phyloP scores from a whole-genome alignment of 2,329 filamentous ascomycete genomes.

The Aspergillus eucalypticola region DNA sequence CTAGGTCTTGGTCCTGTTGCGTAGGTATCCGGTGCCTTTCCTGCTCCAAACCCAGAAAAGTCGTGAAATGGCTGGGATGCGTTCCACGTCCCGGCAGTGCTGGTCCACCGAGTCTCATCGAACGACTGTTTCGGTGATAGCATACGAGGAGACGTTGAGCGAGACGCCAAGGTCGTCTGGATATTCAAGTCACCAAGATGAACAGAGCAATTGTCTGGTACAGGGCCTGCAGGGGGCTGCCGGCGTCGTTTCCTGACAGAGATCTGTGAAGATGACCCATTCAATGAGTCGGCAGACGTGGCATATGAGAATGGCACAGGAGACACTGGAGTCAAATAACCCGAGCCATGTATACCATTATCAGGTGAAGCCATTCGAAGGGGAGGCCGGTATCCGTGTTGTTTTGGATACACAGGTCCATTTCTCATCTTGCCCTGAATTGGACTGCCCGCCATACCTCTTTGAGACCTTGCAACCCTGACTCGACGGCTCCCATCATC shows the following conservation, averaged over 20 bases:
- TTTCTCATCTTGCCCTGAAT: slow-evolving; percentile 3
- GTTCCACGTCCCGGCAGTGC: slow-evolving; percentile 15
- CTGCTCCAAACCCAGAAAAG: not conserved
- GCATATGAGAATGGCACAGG: slow-evolving; percentile 7
- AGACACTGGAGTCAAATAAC: slow-evolving; percentile 13
- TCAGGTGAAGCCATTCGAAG: not conserved
- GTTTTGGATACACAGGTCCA: slow-evolving; percentile 1
- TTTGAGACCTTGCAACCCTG: slow-evolving; percentile 10
- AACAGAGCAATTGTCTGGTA: slow-evolving; percentile 23
- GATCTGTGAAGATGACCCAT: slow-evolving; percentile 19
- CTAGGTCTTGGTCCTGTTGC: slow-evolving; percentile 3
- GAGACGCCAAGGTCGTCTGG: slow-evolving; percentile 27
- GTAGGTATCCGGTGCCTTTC: not conserved
- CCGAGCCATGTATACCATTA: not conserved
- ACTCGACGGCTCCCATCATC: slow-evolving; percentile 9
- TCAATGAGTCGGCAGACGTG: slow-evolving; percentile 20
- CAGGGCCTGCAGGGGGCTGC: slow-evolving; percentile 13
- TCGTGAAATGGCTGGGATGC: slow-evolving; percentile 8
- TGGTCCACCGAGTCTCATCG: slow-evolving; percentile 20
- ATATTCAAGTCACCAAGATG: slow-evolving; percentile 34
- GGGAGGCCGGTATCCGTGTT: slow-evolving; percentile 9
- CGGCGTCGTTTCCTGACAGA: slow-evolving; percentile 28
- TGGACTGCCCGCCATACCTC: not conserved
- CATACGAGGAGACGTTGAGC: slow-evolving; percentile 23
- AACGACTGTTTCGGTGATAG: slow-evolving; percentile 25